Conservation (phyloP, 2,329 filamentous ascomycete genomes). For the Cytospora piceae region DNA sequence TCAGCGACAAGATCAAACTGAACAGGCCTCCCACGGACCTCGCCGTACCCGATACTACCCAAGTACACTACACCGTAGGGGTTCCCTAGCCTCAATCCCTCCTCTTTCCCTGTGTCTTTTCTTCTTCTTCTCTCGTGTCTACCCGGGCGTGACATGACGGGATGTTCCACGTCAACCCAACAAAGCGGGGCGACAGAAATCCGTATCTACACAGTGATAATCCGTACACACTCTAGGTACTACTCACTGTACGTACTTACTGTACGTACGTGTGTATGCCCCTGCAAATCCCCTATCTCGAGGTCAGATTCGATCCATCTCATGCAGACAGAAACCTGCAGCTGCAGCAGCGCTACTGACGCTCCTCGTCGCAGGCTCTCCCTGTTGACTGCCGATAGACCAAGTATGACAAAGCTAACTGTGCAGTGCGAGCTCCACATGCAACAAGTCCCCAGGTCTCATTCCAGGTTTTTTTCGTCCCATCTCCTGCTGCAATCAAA, state of each 20-base stretch:
- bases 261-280: neutral
- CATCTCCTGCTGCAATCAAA: conserved; percentile 27
- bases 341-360: conserved; percentile 21
- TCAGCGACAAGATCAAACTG: neutral
- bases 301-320: conserved; percentile 25
- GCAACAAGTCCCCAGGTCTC: conserved; percentile 15
- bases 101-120: neutral
- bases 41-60: neutral
- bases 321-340: conserved; percentile 13
- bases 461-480: conserved; percentile 17
- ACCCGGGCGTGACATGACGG: neutral
- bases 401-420: neutral
- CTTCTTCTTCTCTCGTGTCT: neutral
- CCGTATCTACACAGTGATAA: neutral
- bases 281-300: conserved; percentile 8
- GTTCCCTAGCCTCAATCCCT: neutral
- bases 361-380: conserved; percentile 9
- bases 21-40: neutral
- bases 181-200: conserved; percentile 1
- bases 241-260: neutral
- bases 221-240: neutral
- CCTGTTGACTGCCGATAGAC: neutral
- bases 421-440: conserved; percentile 16
- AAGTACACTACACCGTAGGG: neutral
- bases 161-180: neutral